Base-by-base conservation (phyloP, 345 rosid species). In the Erysimum cheiranthoides region DNA sequence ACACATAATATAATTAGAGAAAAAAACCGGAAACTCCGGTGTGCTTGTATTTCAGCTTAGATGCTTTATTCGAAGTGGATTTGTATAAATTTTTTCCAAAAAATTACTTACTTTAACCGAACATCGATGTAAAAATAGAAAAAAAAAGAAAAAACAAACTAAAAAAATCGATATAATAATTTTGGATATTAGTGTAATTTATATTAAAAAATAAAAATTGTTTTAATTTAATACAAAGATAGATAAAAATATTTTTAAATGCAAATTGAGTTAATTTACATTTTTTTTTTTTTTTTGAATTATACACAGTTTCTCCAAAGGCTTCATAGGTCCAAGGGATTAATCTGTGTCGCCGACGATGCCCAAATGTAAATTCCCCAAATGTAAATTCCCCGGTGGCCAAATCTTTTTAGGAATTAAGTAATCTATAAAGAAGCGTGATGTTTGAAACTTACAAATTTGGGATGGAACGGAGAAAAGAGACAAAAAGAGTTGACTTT, bases 221-320 rank as follows among this genome's bases (percentile, higher is more conserved):
- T 49, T n/a, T 3, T 5, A 32, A 4, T 59, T 11, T 17, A 59
- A 36, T 12, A 36, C 36, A 4, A 38, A 38, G 4, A 38, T 38
- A 43, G 6, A 13, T 43, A 13, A 2, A 43, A 43, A 12, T 13
- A 11, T 43, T 43, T 13, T 43, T 0, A 43, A 43, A 13, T 43
- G 66, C 42, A 61, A 72, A 39, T 63, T 51, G 21, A 14, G 62
- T 18, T 61, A 42, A 63, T 40, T 53, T 73, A 40, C 11, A n/a
- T n/a, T n/a, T n/a, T n/a, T n/a, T n/a, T n/a, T n/a, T n/a, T n/a
- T n/a, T n/a, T n/a, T n/a, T n/a, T n/a, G n/a, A n/a, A n/a, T n/a
- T n/a, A n/a, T n/a, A n/a, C n/a, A n/a, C n/a, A n/a, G n/a, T n/a
- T n/a, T n/a, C n/a, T n/a, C n/a, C n/a, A n/a, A n/a, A n/a, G n/a